Evolutionary conservation across 495 filamentous ascomycete genomes (phyloP).

Genomic region (Trichocladium antarcticum): DNA sequence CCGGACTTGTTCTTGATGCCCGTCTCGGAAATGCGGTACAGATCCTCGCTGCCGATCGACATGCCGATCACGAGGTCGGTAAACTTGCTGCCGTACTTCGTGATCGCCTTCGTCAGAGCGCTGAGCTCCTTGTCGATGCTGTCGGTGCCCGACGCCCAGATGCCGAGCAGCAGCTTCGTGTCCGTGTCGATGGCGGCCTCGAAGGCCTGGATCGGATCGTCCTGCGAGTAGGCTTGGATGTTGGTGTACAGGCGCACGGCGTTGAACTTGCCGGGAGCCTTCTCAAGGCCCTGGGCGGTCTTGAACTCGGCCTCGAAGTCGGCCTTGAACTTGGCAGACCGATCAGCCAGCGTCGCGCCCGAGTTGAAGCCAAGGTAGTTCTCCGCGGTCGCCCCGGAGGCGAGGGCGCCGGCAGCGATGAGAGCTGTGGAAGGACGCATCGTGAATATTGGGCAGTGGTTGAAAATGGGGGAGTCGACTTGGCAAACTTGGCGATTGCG

Average conservation of each 20-base stretch:
- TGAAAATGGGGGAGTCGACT: neutral
- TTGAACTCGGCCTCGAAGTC: slow-evolving; percentile 40
- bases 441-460: neutral
- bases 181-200: slow-evolving; percentile 43
- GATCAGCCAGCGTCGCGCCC: slow-evolving; percentile 34
- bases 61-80: slow-evolving; percentile 42
- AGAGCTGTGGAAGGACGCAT: slow-evolving; percentile 23
- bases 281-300: slow-evolving; percentile 32
- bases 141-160: slow-evolving; percentile 41
- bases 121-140: slow-evolving; percentile 40
- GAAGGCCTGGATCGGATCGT: slow-evolving; percentile 39
- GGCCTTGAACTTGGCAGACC: slow-evolving; percentile 38
- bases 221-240: slow-evolving; percentile 41
- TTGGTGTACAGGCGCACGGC: slow-evolving; percentile 41
- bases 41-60: slow-evolving; percentile 43
- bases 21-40: slow-evolving; percentile 40
- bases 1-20: slow-evolving; percentile 34
- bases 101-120: slow-evolving; percentile 37
- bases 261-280: slow-evolving; percentile 38
- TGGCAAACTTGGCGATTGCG: slow-evolving; percentile 15
- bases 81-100: slow-evolving; percentile 31
- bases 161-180: slow-evolving; percentile 40
- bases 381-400: slow-evolving; percentile 24
- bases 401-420: slow-evolving; percentile 24
- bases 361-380: slow-evolving; percentile 42